Conservation (phyloP, 306 rosid species). For the Dalbergia cochinchinensis region DNA sequence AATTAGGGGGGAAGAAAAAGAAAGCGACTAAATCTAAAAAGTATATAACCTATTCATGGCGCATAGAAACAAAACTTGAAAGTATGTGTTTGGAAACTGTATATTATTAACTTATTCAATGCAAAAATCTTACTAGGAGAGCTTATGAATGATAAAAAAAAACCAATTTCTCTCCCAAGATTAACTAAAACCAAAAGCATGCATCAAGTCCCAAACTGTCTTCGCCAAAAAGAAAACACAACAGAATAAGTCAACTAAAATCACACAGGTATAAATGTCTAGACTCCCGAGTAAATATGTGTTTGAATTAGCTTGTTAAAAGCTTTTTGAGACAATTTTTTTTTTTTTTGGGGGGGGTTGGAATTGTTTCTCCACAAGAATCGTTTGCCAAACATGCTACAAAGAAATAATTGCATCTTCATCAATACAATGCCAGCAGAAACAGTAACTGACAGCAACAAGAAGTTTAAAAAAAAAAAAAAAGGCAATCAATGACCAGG, state of each 20-base stretch:
- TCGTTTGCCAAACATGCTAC: background rate
- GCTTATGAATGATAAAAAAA: background rate
- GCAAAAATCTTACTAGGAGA: background rate
- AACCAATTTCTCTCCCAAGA: background rate
- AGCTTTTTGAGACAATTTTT: background rate
- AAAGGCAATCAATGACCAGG: background rate
- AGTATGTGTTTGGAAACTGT: background rate
- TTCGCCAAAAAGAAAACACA: constrained; percentile 8
- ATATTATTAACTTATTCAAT: too few relatives aligned
- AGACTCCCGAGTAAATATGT: background rate
- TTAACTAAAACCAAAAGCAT: background rate
- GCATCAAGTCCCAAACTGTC: constrained; percentile 24
- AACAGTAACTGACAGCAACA: background rate
- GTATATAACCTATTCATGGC: background rate
- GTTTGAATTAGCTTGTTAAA: background rate
- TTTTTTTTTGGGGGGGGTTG: too few relatives aligned
- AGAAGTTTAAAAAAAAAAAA: too few relatives aligned
- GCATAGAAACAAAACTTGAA: background rate
- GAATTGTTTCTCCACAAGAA: too few relatives aligned
- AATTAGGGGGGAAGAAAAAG: background rate
- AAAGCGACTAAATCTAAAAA: background rate
- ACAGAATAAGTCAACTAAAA: background rate
- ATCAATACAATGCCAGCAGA: constrained; percentile 16
- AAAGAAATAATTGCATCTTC: constrained; percentile 3
- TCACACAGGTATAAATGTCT: background rate